Percentiles rank a stretch among this genome's conserved stretches.
phyloP scores from a whole-genome alignment of 2,329 filamentous ascomycete species.

The Exophiala sideris region DNA sequence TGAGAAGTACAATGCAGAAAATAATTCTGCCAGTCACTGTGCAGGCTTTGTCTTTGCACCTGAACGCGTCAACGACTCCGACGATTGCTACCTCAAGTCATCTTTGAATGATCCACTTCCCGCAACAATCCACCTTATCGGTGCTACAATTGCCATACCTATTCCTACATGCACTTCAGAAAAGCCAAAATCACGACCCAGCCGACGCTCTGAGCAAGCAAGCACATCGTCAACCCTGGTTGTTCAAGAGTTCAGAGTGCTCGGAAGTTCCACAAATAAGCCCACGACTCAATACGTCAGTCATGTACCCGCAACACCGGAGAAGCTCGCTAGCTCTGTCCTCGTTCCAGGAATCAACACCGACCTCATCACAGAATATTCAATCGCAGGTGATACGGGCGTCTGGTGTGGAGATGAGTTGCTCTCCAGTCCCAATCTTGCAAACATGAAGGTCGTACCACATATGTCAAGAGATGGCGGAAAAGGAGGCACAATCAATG shows the following conservation, averaged over 20 bases:
- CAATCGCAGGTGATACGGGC: constrained; percentile 30
- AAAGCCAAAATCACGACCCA: background rate
- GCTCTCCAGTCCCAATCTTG: constrained; percentile 13
- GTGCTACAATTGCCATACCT: constrained; percentile 17
- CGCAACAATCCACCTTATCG: constrained; percentile 27
- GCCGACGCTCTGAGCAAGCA: background rate
- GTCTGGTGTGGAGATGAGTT: constrained; percentile 19
- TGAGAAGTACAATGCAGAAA: constrained; percentile 26
- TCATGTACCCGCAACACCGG: constrained; percentile 19
- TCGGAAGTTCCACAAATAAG: constrained; percentile 28
- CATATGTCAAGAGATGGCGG: constrained; percentile 34
- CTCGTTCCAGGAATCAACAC: constrained; percentile 30
- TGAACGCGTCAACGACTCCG: constrained; percentile 23
- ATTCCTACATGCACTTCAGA: background rate
- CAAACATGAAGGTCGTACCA: constrained; percentile 25
- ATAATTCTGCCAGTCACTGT: constrained; percentile 17
- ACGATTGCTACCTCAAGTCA: constrained; percentile 34
- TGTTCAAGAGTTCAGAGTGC: constrained; percentile 23
- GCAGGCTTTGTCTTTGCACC: constrained; percentile 30
- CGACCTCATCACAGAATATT: constrained; percentile 30
- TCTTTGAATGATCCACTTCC: constrained; percentile 24
- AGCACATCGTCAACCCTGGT: constrained; percentile 11
- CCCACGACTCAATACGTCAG: constrained; percentile 31
- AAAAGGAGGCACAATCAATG: constrained; percentile 33
- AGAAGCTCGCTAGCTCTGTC: constrained; percentile 24